These are phyloP conservation scores for Saksenaea vasiformis DNA, from an alignment of 371 early-diverging fungal genomes.

Conservation along the genomic window DNA sequence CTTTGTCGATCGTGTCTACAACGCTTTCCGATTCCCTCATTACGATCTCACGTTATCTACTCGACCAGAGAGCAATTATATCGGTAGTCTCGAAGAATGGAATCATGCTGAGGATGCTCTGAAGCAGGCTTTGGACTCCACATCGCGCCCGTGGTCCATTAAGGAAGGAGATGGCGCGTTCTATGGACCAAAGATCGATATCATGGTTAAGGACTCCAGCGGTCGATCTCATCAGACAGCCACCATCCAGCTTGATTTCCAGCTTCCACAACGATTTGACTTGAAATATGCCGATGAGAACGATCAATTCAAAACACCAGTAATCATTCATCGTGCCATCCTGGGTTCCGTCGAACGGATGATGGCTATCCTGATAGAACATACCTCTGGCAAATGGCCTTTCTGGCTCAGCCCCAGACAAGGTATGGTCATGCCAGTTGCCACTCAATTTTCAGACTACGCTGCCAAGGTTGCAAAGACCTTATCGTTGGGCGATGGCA, in stretches of 20 bases:
- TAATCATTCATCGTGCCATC: slow-evolving; percentile 96
- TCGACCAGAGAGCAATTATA: slow-evolving; percentile 89
- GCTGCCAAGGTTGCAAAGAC: slow-evolving; percentile 42
- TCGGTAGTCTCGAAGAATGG: slow-evolving; percentile 95
- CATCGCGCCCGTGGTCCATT: slow-evolving; percentile 83
- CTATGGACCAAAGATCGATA: slow-evolving; percentile 99
- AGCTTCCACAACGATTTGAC: slow-evolving; percentile 89
- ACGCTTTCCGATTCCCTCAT: slow-evolving; percentile 79
- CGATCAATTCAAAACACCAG: slow-evolving; percentile 69
- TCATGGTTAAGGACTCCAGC: slow-evolving; percentile 95
- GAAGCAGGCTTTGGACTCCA: slow-evolving; percentile 76
- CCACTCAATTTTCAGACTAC: slow-evolving; percentile 49
- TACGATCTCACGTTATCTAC: slow-evolving; percentile 94
- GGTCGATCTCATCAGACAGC: slow-evolving; percentile 96
- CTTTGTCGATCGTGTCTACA: slow-evolving; percentile 90
- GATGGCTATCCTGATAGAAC: slow-evolving; percentile 94
- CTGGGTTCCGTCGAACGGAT: slow-evolving; percentile 94
- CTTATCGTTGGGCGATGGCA: slow-evolving; percentile 33
- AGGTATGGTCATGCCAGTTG: slow-evolving; percentile 88
- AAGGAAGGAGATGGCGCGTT: slow-evolving; percentile 99
- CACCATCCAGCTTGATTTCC: slow-evolving; percentile 98
- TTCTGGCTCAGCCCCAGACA: slow-evolving; percentile 99
- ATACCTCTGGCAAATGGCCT: slow-evolving; percentile 92
- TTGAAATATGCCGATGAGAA: slow-evolving; percentile 75
- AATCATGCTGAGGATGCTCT: slow-evolving; percentile 88